Evolutionary conservation across 2,329 filamentous ascomycete genomes (phyloP), one percentile per base, ranked within the genome.

Genomic region (Xylaria sp.): DNA sequence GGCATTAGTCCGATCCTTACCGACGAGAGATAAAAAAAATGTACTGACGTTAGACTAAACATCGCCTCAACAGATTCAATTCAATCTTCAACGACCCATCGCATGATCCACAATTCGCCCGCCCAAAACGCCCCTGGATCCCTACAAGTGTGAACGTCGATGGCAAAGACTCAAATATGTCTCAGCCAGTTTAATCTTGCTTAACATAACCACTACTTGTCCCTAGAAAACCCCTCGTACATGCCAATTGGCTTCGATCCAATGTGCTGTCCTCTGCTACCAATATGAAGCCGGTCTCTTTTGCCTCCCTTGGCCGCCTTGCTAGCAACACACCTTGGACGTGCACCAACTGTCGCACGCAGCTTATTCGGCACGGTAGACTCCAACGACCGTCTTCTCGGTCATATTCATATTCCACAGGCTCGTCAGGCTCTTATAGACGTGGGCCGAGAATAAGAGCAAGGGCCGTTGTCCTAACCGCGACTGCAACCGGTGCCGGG

Each of bases 401-500:
- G 50, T 73, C 72, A 18, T 79, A 75, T 65, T 73, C 72, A 18
- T 79, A 75, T 65, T 70, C 73, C 15, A 75, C 76, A 6, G 65
- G 71, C 18, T 67, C 70, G 1, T 75, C 73, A 1, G 69, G 73
- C 9, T 72, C 73, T 37, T 77, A 74, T 15, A 76, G 65, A 59
- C 73, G 69, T 18, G 67, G 69, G 31, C 69, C 72, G 37, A 74
- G 70, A 13, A 63, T 73, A 9, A 71, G 70, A 34, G 68, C 73
- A 6, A 76, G 74, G 51, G 66, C 75, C 18, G 76, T 73, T 9
- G 75, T 88, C 18, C 76, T 89, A 34, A 81, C 86, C 48, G 85
- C 87, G 15, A 85, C 87, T 6, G 81, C 83, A 1, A 85, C 86
- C 18, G 84, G 82, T n/a, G 86, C 82, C 2, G 80, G 84, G 10